These are phyloP conservation scores for Tulasnella sp. DNA, from an alignment of 768 basidiomycete genomes.

Conservation along the genomic window DNA sequence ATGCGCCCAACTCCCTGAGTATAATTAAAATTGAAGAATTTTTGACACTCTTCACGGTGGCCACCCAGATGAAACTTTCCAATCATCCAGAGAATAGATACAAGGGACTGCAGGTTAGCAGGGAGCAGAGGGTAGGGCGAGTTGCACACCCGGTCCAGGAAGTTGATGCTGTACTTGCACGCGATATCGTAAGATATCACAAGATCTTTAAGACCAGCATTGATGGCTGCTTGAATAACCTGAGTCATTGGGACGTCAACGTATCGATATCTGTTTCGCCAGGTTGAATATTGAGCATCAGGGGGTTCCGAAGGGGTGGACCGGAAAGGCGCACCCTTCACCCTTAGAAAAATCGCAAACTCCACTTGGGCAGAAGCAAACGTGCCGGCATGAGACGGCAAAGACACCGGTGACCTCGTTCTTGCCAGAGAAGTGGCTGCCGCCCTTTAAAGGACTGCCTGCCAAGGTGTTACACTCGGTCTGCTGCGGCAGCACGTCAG, in stretches of 20 bases:
- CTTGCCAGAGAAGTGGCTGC: not conserved
- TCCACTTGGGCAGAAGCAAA: not conserved
- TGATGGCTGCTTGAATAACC: not conserved
- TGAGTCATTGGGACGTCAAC: not conserved
- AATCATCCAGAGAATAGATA: not conserved
- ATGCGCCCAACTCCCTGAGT: not conserved
- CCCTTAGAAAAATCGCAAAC: not conserved
- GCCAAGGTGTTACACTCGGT: not conserved
- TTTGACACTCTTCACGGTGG: not conserved
- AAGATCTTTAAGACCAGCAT: not conserved
- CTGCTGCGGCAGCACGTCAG: not conserved
- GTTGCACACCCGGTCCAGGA: not conserved
- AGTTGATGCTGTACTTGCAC: slow-evolving; percentile 20
- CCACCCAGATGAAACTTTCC: not conserved
- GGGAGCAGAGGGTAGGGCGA: not conserved
- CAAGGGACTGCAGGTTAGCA: not conserved
- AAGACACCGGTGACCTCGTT: not conserved
- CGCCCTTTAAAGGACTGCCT: not conserved
- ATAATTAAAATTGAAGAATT: not conserved
- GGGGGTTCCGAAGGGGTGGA: too few relatives aligned
- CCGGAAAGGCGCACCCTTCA: not conserved
- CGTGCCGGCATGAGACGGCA: not conserved
- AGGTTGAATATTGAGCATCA: too few relatives aligned
- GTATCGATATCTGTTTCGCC: not conserved
- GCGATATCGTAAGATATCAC: slow-evolving; percentile 16